Conservation (phyloP, 192 early-diverging fungal genomes). For the Backusella mclennaniae region DNA sequence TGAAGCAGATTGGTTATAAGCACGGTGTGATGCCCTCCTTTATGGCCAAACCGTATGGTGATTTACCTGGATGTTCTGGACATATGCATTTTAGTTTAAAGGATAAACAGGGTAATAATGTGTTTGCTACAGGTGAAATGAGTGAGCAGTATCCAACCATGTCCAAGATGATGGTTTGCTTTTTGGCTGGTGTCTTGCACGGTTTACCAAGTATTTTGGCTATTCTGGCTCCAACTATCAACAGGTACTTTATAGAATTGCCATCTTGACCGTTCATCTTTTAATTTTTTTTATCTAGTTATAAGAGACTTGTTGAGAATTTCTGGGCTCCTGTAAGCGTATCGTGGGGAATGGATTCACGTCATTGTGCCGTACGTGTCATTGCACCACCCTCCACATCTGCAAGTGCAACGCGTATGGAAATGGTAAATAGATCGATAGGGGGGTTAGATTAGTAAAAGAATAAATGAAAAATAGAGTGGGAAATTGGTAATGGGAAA, state of each 20-base stretch:
- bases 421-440: constrained; percentile 48
- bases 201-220: constrained; percentile 72
- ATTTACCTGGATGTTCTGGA: constrained; percentile 78
- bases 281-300: constrained; percentile 31
- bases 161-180: constrained; percentile 55
- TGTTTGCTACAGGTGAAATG: constrained; percentile 41
- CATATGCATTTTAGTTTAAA: constrained; percentile 74
- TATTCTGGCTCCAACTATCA: constrained; percentile 76
- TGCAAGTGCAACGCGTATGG: constrained; percentile 63
- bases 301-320: constrained; percentile 81
- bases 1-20: constrained; percentile 69
- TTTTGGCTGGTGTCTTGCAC: constrained; percentile 51
- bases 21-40: constrained; percentile 74
- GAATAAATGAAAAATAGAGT: background rate
- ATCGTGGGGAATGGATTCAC: constrained; percentile 77
- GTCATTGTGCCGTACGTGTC: constrained; percentile 68
- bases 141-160: constrained; percentile 36
- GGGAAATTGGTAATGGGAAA: background rate
- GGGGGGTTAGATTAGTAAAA: background rate
- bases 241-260: constrained; percentile 43
- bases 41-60: constrained; percentile 79
- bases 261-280: background rate
- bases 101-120: constrained; percentile 47
- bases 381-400: constrained; percentile 74
- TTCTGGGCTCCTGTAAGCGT: constrained; percentile 84